Base-by-base conservation (phyloP, 2,329 filamentous ascomycete genomes). In the Epichloe coenophiala region DNA sequence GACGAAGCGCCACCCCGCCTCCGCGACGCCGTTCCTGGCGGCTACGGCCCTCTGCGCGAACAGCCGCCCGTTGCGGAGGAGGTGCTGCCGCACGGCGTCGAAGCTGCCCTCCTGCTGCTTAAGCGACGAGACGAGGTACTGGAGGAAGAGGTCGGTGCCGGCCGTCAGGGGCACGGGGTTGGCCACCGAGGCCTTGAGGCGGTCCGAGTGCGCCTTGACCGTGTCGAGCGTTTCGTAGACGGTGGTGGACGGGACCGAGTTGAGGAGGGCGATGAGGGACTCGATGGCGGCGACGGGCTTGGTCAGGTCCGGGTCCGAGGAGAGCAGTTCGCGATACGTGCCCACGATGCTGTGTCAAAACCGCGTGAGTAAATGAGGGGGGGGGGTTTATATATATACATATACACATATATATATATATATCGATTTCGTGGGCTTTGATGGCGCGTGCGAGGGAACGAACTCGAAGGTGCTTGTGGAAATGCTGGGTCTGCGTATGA, bases 261-360 rank as follows among this genome's bases (percentile, higher is more conserved):
- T 83, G 53, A 97, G 85, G 54, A 93, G 84, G 62, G 85, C 81
- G 58, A 97, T 93, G 53, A 98, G 77, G 31, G 89, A 83, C 70
- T 95, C 88, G 63, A 95, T 95, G 53, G 90, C 89, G 19, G 93
- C 93, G 50, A 98, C 87, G 55, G 93, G 90, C 80, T 95, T 96
- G 37, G 91, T 96, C 49, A 97, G 77, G 55, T 95, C 87, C 11
- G 85, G 77, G 65, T 97, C 89, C 48, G 75, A 71, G 54, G 69
- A 65, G 47, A 81, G 74, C 53, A 80, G 72, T 53, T 68, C 66
- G 56, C 72, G 67, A 63, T 81, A 81, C 21, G 74, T 73, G 27
- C 68, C 65, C 53, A 81, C 77, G 58, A 81, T 79, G 62, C 75
- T 78, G 35, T n/a, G 7, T 3, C 5, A 8, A 2, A 21, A 19